phyloP scores from a whole-genome alignment of 345 rosid species.

The Linum usitatissimum region DNA sequence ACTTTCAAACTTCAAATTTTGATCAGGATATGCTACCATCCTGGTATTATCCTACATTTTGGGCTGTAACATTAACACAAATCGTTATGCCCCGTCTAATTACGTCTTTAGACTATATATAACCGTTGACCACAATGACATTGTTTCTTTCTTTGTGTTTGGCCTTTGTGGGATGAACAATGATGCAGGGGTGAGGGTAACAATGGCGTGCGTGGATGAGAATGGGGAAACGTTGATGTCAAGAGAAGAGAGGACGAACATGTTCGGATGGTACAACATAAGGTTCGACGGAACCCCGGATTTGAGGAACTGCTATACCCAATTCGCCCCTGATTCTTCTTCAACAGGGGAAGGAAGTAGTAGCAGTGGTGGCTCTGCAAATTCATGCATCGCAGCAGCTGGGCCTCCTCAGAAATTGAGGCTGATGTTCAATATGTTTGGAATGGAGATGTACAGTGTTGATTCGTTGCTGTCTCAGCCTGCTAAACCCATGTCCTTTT shows the following conservation, averaged over 20 bases:
- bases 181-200: conserved; percentile 54
- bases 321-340: conserved; percentile 24
- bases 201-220: conserved; percentile 41
- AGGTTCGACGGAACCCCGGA: conserved; percentile 68
- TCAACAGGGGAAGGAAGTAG: no score
- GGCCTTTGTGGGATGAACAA: background rate
- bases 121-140: no score
- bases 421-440: conserved; percentile 46
- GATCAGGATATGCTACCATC: background rate
- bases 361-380: conserved; percentile 29
- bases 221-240: conserved; percentile 51
- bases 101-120: background rate
- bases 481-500: conserved; percentile 48
- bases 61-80: background rate
- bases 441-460: conserved; percentile 37
- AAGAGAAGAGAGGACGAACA: conserved; percentile 60
- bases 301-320: conserved; percentile 59
- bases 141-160: background rate
- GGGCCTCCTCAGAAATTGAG: conserved; percentile 52
- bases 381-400: conserved; percentile 38
- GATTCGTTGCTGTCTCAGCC: conserved; percentile 72
- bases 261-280: conserved; percentile 61
- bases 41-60: no score
- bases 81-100: background rate
- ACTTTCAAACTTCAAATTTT: no score